Conservation (phyloP, 345 rosid species). For the Pistacia integerrima region DNA sequence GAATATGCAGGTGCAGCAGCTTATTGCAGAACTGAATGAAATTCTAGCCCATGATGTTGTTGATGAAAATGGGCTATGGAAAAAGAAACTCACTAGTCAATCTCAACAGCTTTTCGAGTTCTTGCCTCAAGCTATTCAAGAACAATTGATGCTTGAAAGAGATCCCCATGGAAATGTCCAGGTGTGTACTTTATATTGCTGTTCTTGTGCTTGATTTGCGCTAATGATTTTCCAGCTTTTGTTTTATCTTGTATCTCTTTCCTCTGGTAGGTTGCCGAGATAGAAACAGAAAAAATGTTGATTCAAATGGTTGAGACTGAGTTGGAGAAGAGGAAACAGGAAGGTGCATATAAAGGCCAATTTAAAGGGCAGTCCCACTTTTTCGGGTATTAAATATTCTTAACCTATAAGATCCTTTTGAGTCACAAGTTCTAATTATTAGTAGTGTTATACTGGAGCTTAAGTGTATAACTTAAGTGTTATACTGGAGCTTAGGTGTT, state of each 20-base stretch:
- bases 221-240: background rate
- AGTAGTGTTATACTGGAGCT: no score
- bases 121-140: constrained; percentile 83
- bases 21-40: constrained; percentile 88
- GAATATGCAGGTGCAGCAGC: constrained; percentile 74
- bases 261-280: constrained; percentile 75
- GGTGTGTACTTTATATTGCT: constrained; percentile 40
- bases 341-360: constrained; percentile 56
- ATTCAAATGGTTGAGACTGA: constrained; percentile 98
- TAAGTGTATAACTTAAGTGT: no score
- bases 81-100: constrained; percentile 65
- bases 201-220: background rate
- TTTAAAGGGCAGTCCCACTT: constrained; percentile 95
- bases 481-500: no score
- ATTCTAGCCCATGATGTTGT: constrained; percentile 79
- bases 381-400: constrained; percentile 62
- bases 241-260: constrained; percentile 9
- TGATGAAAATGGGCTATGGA: constrained; percentile 81
- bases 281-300: constrained; percentile 97
- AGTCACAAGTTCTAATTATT: background rate
- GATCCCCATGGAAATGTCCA: constrained; percentile 99
- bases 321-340: constrained; percentile 79
- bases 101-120: constrained; percentile 78
- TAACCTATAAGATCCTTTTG: background rate
- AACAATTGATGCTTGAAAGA: constrained; percentile 95